phyloP scores from a whole-genome alignment of 768 basidiomycete species.

The Agaricus subrufescens region DNA sequence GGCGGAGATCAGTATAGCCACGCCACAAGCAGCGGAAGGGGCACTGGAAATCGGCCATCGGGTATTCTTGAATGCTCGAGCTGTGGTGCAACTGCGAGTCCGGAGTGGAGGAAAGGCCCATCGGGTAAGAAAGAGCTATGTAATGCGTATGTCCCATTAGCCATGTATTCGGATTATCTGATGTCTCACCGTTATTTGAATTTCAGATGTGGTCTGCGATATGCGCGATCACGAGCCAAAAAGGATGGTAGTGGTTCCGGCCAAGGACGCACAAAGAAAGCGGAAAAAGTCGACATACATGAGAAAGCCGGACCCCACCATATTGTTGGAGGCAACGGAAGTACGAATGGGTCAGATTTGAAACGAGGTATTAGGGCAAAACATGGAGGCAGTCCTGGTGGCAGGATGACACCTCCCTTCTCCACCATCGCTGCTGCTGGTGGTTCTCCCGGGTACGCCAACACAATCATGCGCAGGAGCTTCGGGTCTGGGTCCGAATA shows the following conservation, averaged over 20 bases:
- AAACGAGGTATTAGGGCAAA: constrained; percentile 29
- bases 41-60: constrained; percentile 51
- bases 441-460: constrained; percentile 8
- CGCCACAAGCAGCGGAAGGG: constrained; percentile 44
- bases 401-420: constrained; percentile 5
- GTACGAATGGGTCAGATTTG: constrained; percentile 10
- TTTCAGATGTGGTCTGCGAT: constrained; percentile 75
- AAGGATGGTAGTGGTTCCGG: constrained; percentile 59
- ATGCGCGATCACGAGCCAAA: constrained; percentile 84
- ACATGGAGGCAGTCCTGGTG: not conserved
- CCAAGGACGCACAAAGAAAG: constrained; percentile 66
- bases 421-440: constrained; percentile 7
- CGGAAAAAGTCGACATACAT: constrained; percentile 3
- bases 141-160: constrained; percentile 69
- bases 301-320: not conserved
- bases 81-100: constrained; percentile 77
- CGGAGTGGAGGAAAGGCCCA: constrained; percentile 91
- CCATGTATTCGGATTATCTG: constrained; percentile 4
- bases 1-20: constrained; percentile 32
- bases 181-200: constrained; percentile 5
- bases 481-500: constrained; percentile 8
- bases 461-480: constrained; percentile 3
- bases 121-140: constrained; percentile 89
- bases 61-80: constrained; percentile 73
- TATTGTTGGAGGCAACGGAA: constrained; percentile 3